Base-by-base conservation (phyloP, 176 grass and related monocot genomes). In the Eleusine indica region DNA sequence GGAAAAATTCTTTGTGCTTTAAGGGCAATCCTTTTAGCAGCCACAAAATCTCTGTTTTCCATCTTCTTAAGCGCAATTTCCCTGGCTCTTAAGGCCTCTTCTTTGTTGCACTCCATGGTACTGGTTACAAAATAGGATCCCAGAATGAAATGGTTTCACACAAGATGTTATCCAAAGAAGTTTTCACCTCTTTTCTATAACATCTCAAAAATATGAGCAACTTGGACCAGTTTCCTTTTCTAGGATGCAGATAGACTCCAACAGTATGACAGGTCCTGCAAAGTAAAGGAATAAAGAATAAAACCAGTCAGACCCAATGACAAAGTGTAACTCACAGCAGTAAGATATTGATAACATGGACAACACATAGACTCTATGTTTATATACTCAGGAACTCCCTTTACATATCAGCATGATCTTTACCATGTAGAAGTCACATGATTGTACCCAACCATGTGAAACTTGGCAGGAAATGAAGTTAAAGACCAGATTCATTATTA, bases 101-200 rank as follows among this genome's bases (percentile, higher is more conserved):
- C 94, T 83, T 86, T 97, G 85, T 97, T 91, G 83, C 88, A 92
- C 48, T 94, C 94, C 94, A 97, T 97, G 44, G 71, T 68, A 58
- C 46, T 53, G 68, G 17, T 70, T 28, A 64, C 65, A n/a, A 58
- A 71, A 85, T 67, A 60, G 47, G 44, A 67, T 69, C 56, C 16
- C 25, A 77, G 65, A 81, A 82, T 30, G 32, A 71, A 28, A 39
- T 58, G 32, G 18, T 44, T 84, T 71, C 61, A 87, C 66, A 79
- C 79, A 19, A 58, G 68, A 90, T 82, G 38, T 15, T 78, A 38
- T 65, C 38, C 53, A 56, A 22, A 74, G 46, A 74, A 46, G 48
- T 1, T 43, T n/a, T 21, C 14, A 19, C 25, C 6, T 48, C 54
- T 68, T 82, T 82, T 30, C 22, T 57, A 82, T 21, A 77, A 17